Evolutionary conservation across 257 asterid species (phyloP).

Genomic region (Nicotiana attenuata): DNA sequence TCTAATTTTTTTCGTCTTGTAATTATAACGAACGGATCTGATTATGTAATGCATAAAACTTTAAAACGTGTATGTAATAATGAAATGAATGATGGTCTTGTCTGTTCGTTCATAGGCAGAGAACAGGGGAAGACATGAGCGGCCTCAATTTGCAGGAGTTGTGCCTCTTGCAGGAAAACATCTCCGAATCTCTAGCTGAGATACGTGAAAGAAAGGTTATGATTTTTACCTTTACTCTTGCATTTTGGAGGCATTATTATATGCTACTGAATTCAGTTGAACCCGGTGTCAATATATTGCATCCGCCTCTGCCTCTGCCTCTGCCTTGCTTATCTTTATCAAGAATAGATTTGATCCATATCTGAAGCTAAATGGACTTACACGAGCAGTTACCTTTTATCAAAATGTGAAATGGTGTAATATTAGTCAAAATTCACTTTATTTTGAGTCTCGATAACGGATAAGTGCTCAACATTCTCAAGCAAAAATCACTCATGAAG

Average conservation of each 20-base stretch:
- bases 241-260: background rate
- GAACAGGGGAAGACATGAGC: slow-evolving; percentile 36
- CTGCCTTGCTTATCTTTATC: background rate
- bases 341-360: background rate
- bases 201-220: slow-evolving; percentile 32
- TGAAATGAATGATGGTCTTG: background rate
- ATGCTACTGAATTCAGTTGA: background rate
- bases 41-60: too few species aligned
- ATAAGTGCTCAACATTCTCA: background rate
- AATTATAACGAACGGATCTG: too few species aligned
- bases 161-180: slow-evolving; percentile 23
- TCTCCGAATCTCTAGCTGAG: slow-evolving; percentile 19
- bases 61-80: too few species aligned
- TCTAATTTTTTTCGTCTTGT: too few species aligned
- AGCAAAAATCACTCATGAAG: too few species aligned
- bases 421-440: background rate
- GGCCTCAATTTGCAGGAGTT: slow-evolving; percentile 31
- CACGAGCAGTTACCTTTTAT: background rate
- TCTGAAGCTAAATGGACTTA: background rate
- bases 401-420: background rate
- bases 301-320: too few species aligned
- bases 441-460: background rate
- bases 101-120: slow-evolving; percentile 23
- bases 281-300: too few species aligned
- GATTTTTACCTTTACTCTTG: background rate